Percentiles rank a stretch among this genome's conserved stretches.
Conservation (phyloP, 1,284 basidiomycete genomes). For the Ganoderma resinaceum region DNA sequence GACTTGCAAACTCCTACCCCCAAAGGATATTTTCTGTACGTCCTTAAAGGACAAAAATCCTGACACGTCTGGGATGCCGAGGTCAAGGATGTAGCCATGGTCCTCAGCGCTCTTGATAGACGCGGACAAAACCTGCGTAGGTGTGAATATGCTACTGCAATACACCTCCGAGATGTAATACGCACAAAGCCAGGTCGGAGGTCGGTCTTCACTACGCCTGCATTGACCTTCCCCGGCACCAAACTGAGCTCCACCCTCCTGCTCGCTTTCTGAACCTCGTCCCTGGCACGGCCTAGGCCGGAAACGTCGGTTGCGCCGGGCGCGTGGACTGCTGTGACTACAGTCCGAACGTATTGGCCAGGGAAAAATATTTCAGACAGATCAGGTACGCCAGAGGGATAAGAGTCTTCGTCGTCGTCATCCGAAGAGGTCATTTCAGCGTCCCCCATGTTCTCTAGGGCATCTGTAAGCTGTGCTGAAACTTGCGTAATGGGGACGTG, state of each 20-base stretch:
- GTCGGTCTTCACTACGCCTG: slow-evolving; percentile 82
- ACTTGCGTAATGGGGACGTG: slow-evolving; percentile 97
- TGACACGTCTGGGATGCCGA: slow-evolving; percentile 79
- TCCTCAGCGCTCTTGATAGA: slow-evolving; percentile 91
- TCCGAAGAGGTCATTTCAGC: slow-evolving; percentile 54
- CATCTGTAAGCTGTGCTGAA: slow-evolving; percentile 82
- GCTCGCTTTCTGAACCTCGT: slow-evolving; percentile 72
- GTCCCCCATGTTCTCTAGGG: slow-evolving; percentile 69
- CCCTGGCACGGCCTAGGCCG: slow-evolving; percentile 64
- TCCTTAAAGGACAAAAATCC: slow-evolving; percentile 85
- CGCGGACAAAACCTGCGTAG: slow-evolving; percentile 70
- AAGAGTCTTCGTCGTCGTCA: slow-evolving; percentile 47
- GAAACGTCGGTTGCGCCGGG: slow-evolving; percentile 65
- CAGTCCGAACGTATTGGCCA: slow-evolving; percentile 88
- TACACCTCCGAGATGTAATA: slow-evolving; percentile 25
- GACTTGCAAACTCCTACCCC: slow-evolving; percentile 54
- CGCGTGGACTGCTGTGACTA: slow-evolving; percentile 74
- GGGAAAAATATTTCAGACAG: slow-evolving; percentile 79
- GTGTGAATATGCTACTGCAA: slow-evolving; percentile 18
- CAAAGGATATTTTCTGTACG: slow-evolving; percentile 50
- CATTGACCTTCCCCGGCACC: slow-evolving; percentile 87
- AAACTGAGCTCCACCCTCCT: slow-evolving; percentile 90
- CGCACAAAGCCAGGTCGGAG: slow-evolving; percentile 78
- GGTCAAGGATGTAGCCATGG: slow-evolving; percentile 91
- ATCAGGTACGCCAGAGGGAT: slow-evolving; percentile 60